Conservation (phyloP, 148 eudicot genomes). For the Polygonum aviculare region DNA sequence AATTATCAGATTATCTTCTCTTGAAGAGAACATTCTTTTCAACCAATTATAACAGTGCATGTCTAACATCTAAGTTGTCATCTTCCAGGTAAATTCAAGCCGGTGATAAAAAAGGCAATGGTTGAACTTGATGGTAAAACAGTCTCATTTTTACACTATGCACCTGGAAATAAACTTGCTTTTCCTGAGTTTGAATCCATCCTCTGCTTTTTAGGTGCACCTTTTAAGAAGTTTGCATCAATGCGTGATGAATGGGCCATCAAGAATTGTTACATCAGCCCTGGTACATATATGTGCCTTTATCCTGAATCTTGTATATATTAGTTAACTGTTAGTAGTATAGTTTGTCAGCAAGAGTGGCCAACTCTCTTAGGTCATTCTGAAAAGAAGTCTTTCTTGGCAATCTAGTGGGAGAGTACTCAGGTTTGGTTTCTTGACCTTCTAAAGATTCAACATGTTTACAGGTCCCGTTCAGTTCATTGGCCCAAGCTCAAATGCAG, state of each 20-base stretch:
- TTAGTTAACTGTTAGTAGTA: too few species aligned
- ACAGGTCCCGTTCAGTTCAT: conserved; percentile 83
- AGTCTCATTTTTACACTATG: background rate
- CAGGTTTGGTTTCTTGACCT: background rate
- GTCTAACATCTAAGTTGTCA: background rate
- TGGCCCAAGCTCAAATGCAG: conserved; percentile 62
- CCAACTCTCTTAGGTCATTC: too few species aligned
- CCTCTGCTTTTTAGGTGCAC: conserved; percentile 53
- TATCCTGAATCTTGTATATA: background rate
- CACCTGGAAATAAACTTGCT: background rate
- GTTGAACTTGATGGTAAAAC: conserved; percentile 82
- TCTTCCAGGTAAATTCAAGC: conserved; percentile 92
- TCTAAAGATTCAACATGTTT: background rate
- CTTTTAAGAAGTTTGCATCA: conserved; percentile 85
- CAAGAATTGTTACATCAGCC: conserved; percentile 79
- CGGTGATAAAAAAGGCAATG: conserved; percentile 99
- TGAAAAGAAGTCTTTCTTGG: background rate
- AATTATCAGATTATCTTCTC: background rate
- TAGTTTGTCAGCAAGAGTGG: too few species aligned
- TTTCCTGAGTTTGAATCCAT: background rate
- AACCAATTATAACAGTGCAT: background rate
- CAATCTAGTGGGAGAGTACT: background rate
- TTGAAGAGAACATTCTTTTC: background rate
- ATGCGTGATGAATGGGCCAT: conserved; percentile 93
- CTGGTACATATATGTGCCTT: conserved; percentile 36